Percentiles rank a stretch among this genome's conserved stretches.
Conservation (phyloP, 768 basidiomycete species). For the Termitomyces sp. region DNA sequence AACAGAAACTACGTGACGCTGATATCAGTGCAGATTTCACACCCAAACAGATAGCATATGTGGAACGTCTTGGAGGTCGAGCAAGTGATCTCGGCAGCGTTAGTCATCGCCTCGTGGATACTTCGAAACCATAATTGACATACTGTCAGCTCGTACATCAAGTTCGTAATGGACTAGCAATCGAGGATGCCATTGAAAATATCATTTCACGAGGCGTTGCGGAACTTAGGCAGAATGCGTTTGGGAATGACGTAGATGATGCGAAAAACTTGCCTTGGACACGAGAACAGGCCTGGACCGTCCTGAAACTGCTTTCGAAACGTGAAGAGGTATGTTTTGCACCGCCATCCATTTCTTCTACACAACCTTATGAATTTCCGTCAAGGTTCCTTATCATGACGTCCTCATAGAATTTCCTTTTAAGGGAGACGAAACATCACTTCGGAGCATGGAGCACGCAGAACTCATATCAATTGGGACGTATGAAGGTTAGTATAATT, state of each 20-base stretch:
- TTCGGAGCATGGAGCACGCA: constrained; percentile 85
- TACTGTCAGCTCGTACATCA: constrained; percentile 76
- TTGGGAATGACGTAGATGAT: constrained; percentile 90
- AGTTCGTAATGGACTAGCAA: constrained; percentile 65
- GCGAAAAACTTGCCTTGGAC: constrained; percentile 82
- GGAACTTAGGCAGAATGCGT: constrained; percentile 87
- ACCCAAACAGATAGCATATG: constrained; percentile 46
- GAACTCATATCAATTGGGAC: constrained; percentile 84
- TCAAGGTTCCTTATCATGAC: constrained; percentile 77
- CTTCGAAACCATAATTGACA: not conserved
- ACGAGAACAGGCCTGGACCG: constrained; percentile 82
- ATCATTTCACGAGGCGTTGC: constrained; percentile 76
- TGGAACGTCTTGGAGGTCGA: constrained; percentile 84
- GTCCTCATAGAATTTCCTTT: constrained; percentile 82
- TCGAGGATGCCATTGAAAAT: constrained; percentile 86
- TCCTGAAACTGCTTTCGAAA: constrained; percentile 71
- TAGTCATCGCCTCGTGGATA: constrained; percentile 24
- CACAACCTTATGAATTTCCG: not conserved
- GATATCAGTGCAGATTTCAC: constrained; percentile 53
- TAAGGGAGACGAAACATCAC: constrained; percentile 81
- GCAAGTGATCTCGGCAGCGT: constrained; percentile 87
- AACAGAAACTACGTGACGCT: constrained; percentile 67
- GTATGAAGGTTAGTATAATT: constrained; percentile 55
- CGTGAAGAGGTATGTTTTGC: constrained; percentile 52
- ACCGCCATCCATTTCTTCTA: not conserved